Evolutionary conservation across 805 yeast genomes (phyloP).

Genomic region (Groenewaldozyma salmanticensis): DNA sequence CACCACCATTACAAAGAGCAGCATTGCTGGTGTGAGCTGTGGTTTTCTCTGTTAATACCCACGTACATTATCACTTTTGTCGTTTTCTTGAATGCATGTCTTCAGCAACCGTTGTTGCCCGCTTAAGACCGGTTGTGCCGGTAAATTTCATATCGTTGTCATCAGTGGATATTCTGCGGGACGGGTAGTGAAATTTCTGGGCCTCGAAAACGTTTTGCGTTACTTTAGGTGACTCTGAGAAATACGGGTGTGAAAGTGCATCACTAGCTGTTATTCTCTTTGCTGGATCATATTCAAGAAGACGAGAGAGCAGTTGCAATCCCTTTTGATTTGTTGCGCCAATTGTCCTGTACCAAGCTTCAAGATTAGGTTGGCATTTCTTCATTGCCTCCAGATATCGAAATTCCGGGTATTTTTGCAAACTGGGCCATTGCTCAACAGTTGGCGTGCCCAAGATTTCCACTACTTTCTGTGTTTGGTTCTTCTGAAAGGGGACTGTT

Average conservation of each 20-base stretch:
- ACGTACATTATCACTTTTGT: conserved; percentile 17
- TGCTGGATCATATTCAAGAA: conserved; percentile 78
- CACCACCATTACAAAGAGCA: no score
- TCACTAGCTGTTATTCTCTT: conserved; percentile 67
- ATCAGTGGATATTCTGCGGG: conserved; percentile 75
- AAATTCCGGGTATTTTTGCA: conserved; percentile 79
- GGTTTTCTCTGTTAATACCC: no score
- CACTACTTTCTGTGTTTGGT: conserved; percentile 80
- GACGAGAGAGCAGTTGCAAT: conserved; percentile 47
- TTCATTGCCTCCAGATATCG: conserved; percentile 46
- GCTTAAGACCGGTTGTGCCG: conserved; percentile 25
- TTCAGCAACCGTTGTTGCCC: conserved; percentile 20
- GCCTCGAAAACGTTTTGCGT: conserved; percentile 73
- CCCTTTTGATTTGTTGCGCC: conserved; percentile 69
- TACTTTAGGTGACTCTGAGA: conserved; percentile 59
- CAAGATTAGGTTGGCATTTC: conserved; percentile 57
- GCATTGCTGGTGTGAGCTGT: no score
- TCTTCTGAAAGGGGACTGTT: conserved; percentile 86
- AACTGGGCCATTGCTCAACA: conserved; percentile 63
- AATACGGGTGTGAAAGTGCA: conserved; percentile 71
- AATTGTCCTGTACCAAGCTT: conserved; percentile 77
- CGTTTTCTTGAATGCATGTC: conserved; percentile 17
- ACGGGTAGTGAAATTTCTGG: conserved; percentile 65
- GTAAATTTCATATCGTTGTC: conserved; percentile 61
- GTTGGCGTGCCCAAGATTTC: conserved; percentile 93